Base-by-base conservation (phyloP, 805 yeast species). In the Ogataea kodamae region DNA sequence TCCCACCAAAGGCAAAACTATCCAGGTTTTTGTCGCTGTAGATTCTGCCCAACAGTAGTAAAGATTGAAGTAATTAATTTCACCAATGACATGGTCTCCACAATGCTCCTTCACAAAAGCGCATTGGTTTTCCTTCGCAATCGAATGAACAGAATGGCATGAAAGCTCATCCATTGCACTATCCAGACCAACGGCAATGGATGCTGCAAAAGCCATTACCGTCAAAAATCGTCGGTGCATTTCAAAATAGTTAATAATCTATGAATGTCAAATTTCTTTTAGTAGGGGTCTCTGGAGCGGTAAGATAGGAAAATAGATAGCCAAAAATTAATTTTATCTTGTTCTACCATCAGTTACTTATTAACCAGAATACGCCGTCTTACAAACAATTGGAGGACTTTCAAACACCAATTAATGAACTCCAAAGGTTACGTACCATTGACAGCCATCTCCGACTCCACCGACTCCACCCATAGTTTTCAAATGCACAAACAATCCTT, bases 11-110 rank as follows among this genome's bases (percentile, higher is more conserved):
- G 63, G 61, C 2, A 59, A 27, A 3, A 48, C 28, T 1, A 56
- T 16, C 30, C 48, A 26, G 5, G 35, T 33, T 27, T 54, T 32
- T 5, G 40, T 30, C 0, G 25, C 9, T 3, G 32, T 28, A 1
- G 46, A 34, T 8, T 38, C 23, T 1, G 52, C 18, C 4, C 49
- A 30, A 31, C 67, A 61, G 28, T 59, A 61, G 44, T 59, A 62
- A 9, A 49, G 18, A 5, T 40, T 30, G 34, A 59, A 58, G 31
- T 55, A 50, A 28, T 59, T 45, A 3, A 62, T 4, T 9, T 45
- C 18, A 1, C 65, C 65, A 1, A 54, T 37, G 21, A 48, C 46
- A 20, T 50, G 43, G 1, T 46, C 56, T 9, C 23, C 29, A 34
- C 66, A 62, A 11, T 56, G 35, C 5, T 37, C 31, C 5, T 33